Evolutionary conservation across 2,329 filamentous ascomycete species (phyloP), one percentile per base, ranked within the genome.

Genomic region (Sporothrix phasma): DNA sequence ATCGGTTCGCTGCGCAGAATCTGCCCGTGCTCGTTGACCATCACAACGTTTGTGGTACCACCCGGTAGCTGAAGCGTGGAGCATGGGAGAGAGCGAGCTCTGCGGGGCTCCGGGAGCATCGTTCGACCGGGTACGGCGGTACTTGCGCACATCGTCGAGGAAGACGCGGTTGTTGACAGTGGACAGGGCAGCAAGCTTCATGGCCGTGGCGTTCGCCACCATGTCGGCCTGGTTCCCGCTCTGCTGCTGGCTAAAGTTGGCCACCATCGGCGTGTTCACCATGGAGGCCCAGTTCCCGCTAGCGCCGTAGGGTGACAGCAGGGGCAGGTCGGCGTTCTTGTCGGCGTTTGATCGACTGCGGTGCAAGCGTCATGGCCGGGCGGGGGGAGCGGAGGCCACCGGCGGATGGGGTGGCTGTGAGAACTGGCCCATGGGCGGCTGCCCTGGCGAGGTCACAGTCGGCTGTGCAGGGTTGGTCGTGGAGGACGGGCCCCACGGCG

Each of bases 151-250:
- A 74, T 99, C 94, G 71, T 99, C 94, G 65, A 99, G 81, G 61
- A 94, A 92, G 71, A 99, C 96, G 47, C 94, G 89, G 75, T 97
- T 99, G 79, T 97, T 99, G 59, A 99, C 94, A 2, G 94, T 99
- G 5, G 93, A 97, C 53, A 99, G 81, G 19, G 94, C 94, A 53
- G 94, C 94, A 61, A 99, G 84, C 76, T 99, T 99, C 94, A 99
- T 99, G 24, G 94, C 94, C 17, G 94, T 97, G 29, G 94, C 94
- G 73, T 97, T 99, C 65, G 94, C 94, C 65, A 99, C 89, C 93
- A 97, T 97, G 72, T 99, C 94, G 17, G 92, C 92, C 74, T 97
- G 92, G 54, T 79, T 80, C 45, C 77, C 77, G 43, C 64, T 59
- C 26, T 82, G 76, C 84, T 87, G 70, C 76, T 83, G 67, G 68